A percentile compares a stretch with the other conserved stretches of the same genome.
Conservation (phyloP, 2,329 filamentous ascomycete genomes). For the Ilyonectria mors-panacis region DNA sequence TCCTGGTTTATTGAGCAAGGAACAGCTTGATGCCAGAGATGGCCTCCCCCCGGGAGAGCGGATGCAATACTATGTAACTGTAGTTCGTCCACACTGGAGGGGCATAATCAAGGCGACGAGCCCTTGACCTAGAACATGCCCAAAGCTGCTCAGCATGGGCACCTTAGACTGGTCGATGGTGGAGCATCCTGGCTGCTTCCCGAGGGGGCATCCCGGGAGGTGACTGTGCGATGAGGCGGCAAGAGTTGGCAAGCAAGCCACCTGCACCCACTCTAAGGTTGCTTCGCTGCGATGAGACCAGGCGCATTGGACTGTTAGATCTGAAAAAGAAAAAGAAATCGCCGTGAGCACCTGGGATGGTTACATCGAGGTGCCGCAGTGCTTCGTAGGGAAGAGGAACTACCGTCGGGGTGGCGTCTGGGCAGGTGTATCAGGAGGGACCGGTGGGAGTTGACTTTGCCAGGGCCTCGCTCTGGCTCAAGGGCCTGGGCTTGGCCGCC, state of each 20-base stretch:
- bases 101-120: slow-evolving; percentile 30
- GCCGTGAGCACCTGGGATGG: slow-evolving; percentile 45
- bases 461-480: slow-evolving; percentile 33
- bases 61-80: slow-evolving; percentile 33
- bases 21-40: slow-evolving; percentile 38
- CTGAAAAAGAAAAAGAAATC: slow-evolving; percentile 42
- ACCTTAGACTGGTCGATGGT: slow-evolving; percentile 25
- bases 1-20: slow-evolving; percentile 28
- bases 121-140: slow-evolving; percentile 36
- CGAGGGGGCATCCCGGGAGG: slow-evolving; percentile 31
- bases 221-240: slow-evolving; percentile 31
- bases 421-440: slow-evolving; percentile 48
- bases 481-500: slow-evolving; percentile 35
- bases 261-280: slow-evolving; percentile 38
- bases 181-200: slow-evolving; percentile 23
- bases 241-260: slow-evolving; percentile 39
- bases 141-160: slow-evolving; percentile 23
- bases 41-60: slow-evolving; percentile 33
- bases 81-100: slow-evolving; percentile 35
- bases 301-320: slow-evolving; percentile 48
- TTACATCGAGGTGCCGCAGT: slow-evolving; percentile 46
- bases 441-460: slow-evolving; percentile 44
- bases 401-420: slow-evolving; percentile 47
- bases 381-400: slow-evolving; percentile 41
- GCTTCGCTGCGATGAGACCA: slow-evolving; percentile 39